Base-by-base conservation (phyloP, 495 filamentous ascomycete species). In the Emericellopsis terricola region DNA sequence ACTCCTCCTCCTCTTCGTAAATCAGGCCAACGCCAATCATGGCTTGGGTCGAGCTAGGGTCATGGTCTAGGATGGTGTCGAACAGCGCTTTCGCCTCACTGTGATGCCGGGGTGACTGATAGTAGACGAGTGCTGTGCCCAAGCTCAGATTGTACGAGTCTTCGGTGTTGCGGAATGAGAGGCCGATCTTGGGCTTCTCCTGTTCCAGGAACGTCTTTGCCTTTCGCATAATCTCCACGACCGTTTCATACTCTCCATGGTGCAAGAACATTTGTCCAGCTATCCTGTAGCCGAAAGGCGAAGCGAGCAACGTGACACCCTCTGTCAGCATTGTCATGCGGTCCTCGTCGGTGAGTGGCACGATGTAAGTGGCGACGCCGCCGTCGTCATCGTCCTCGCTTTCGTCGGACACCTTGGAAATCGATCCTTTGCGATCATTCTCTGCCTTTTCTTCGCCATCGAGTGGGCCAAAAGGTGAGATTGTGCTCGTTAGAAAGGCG, bases 21-120 rank as follows among this genome's bases (percentile, higher is more conserved):
- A 97, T 85, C 16, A 94, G 53, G 8, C 89, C 89, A 33, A 94
- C 71, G 2, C 89, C 89, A 32, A 96, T 77, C 23, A 97, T 60
- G 27, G 83, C 89, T 29, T 71, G 56, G 5, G 82, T 85, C 2
- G 79, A 83, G 2, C 61, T 66, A 7, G 72, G 63, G 31, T 82
- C 80, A 23, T 76, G 68, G 28, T 67, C 53, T 0, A 99, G 63
- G 1, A 94, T 79, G 7, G 60, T 59, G 39, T 89, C 73, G 41
- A 99, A 99, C 8, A 92, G 64, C 9, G 39, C 42, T 43, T 79
- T 84, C 2, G 89, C 91, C 58, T 96, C 86, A 16, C 71, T 60
- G 45, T 96, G 89, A 41, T 96, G 68, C 33, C 82, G 78, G 2
- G 89, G 91, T 2, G 83, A 69, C 51, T 94, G 83, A 42, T 92